Evolutionary conservation across 2,329 filamentous ascomycete species (phyloP).

Genomic region (Clarireedia homoeocarpa): DNA sequence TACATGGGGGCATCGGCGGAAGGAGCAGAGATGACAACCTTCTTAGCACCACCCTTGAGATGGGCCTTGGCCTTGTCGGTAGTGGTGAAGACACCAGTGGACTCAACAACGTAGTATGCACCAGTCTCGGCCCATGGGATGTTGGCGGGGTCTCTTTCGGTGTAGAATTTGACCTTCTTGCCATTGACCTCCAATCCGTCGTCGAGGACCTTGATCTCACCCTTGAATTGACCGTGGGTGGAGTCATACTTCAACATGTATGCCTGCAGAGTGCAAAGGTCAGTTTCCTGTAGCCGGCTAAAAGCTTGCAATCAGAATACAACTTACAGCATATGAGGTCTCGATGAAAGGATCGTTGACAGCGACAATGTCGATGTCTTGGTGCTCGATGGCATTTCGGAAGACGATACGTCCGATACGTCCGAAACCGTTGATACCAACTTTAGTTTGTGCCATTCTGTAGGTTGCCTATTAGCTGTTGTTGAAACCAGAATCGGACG

Average conservation of each 20-base stretch:
- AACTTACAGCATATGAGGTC: slow-evolving; percentile 88
- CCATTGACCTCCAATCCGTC: slow-evolving; percentile 79
- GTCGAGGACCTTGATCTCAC: slow-evolving; percentile 63
- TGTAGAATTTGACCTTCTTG: slow-evolving; percentile 93
- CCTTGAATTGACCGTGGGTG: slow-evolving; percentile 95
- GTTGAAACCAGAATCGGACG: background rate
- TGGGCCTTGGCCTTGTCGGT: slow-evolving; percentile 90
- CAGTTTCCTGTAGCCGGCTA: slow-evolving; percentile 9
- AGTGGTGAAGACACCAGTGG: slow-evolving; percentile 98
- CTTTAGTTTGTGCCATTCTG: slow-evolving; percentile 55
- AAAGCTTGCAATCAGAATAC: slow-evolving; percentile 6
- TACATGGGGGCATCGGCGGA: slow-evolving; percentile 98
- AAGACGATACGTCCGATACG: slow-evolving; percentile 99
- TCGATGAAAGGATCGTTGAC: slow-evolving; percentile 99
- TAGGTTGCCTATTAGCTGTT: slow-evolving; percentile 14
- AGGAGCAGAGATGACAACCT: slow-evolving; percentile 88
- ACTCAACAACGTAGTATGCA: slow-evolving; percentile 93
- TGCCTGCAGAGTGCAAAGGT: slow-evolving; percentile 46
- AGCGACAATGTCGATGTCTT: slow-evolving; percentile 84
- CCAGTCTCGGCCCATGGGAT: slow-evolving; percentile 88
- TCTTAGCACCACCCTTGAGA: slow-evolving; percentile 96
- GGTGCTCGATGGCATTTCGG: slow-evolving; percentile 91
- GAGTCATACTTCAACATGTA: slow-evolving; percentile 99
- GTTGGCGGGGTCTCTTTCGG: slow-evolving; percentile 77
- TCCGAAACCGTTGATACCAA: slow-evolving; percentile 99